Percentiles rank a stretch among this genome's conserved stretches.
Evolutionary conservation across 192 early-diverging fungal species (phyloP).

Genomic region (Entrophospora sp.): DNA sequence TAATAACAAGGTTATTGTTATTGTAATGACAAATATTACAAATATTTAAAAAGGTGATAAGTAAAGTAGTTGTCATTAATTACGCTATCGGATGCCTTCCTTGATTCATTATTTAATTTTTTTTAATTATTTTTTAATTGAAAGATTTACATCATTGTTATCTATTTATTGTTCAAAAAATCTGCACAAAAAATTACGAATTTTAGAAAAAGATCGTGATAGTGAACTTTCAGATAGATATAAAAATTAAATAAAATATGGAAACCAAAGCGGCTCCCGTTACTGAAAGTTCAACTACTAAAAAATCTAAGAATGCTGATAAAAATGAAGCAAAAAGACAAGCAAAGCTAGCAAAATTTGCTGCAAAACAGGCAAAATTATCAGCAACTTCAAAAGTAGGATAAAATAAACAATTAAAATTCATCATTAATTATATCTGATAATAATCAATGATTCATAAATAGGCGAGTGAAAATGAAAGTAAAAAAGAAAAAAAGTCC

Average conservation of each 20-base stretch:
- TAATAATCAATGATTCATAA: not conserved
- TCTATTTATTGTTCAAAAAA: too few relatives aligned
- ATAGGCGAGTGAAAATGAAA: conserved; percentile 6
- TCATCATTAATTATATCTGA: not conserved
- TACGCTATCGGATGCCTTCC: not conserved
- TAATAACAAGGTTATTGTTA: not conserved
- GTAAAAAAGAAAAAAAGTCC: conserved; percentile 49
- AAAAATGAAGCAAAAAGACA: conserved; percentile 87
- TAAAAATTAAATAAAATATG: not conserved
- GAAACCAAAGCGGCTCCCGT: not conserved
- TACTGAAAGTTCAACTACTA: not conserved
- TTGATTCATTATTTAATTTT: not conserved
- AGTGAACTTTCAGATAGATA: not conserved
- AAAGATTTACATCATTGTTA: not conserved
- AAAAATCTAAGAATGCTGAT: conserved; percentile 71
- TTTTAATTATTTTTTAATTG: not conserved
- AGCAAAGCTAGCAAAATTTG: conserved; percentile 89
- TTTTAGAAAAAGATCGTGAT: not conserved
- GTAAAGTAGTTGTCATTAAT: not conserved
- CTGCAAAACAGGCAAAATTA: conserved; percentile 77
- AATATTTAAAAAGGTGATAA: not conserved
- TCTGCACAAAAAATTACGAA: not conserved
- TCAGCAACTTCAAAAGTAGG: conserved; percentile 13
- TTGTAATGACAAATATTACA: not conserved
- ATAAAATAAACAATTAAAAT: not conserved